Evolutionary conservation across 2,329 filamentous ascomycete genomes (phyloP).

Genomic region (Fusarium sp.): DNA sequence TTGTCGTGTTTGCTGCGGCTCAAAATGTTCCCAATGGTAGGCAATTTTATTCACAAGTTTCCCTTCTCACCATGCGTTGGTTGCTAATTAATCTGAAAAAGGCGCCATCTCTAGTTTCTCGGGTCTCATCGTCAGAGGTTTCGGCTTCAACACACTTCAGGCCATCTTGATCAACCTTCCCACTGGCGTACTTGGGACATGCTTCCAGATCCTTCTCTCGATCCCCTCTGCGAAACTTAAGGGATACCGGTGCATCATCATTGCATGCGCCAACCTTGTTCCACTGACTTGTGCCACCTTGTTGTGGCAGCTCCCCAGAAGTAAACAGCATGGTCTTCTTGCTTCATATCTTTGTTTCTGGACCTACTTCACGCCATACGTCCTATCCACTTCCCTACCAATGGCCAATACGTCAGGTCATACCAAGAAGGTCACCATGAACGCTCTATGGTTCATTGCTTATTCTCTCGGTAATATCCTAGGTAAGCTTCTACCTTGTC

Average conservation of each 20-base stretch:
- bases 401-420: background rate
- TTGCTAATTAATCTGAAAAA: no score
- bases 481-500: background rate
- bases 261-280: background rate
- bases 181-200: background rate
- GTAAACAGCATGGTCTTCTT: background rate
- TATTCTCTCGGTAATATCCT: background rate
- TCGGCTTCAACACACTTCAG: background rate
- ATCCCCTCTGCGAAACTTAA: background rate
- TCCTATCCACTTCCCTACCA: background rate
- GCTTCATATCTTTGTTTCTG: background rate
- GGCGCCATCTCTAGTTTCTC: background rate
- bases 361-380: background rate
- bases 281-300: background rate
- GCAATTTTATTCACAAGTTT: background rate
- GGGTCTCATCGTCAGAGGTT: background rate
- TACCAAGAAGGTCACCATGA: background rate
- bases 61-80: no score
- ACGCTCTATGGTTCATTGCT: background rate
- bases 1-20: background rate
- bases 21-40: background rate
- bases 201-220: background rate
- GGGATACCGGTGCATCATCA: background rate
- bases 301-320: background rate
- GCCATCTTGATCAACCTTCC: background rate